Evolutionary conservation across 768 basidiomycete species (phyloP).

Genomic region (Auriscalpium microsporum): DNA sequence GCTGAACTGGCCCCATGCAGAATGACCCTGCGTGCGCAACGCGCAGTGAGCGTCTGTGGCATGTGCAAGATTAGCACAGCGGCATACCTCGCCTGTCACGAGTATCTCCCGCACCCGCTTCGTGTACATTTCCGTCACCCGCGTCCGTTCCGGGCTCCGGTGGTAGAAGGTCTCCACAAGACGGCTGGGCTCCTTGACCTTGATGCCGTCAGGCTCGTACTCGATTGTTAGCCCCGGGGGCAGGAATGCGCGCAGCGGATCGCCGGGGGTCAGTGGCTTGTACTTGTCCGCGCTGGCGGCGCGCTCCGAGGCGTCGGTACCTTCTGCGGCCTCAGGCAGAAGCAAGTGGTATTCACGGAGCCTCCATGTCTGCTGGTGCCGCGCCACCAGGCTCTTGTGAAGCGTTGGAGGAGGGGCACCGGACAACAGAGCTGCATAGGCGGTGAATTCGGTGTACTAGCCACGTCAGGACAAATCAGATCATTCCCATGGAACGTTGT

Average conservation of each 20-base stretch:
- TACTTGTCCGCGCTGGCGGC: conserved; percentile 2
- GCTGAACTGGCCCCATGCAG: conserved; percentile 84
- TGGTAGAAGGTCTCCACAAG: conserved; percentile 22
- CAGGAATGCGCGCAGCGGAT: conserved; percentile 55
- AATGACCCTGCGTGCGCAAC: conserved; percentile 58
- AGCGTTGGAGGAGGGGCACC: conserved; percentile 58
- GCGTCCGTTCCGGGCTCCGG: conserved; percentile 4
- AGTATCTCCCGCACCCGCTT: conserved; percentile 48
- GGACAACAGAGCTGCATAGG: conserved; percentile 69
- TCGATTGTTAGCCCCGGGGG: conserved; percentile 42
- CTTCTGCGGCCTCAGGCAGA: conserved; percentile 20
- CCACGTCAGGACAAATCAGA: not conserved
- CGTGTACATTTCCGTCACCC: conserved; percentile 12
- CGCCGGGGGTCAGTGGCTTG: conserved; percentile 42
- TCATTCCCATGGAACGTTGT: not conserved
- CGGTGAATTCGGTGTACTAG: conserved; percentile 78
- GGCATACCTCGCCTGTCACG: conserved; percentile 60
- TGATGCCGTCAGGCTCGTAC: conserved; percentile 40
- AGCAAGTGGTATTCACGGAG: conserved; percentile 66
- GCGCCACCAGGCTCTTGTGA: conserved; percentile 67
- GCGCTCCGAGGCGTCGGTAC: conserved; percentile 19
- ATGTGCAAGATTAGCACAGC: not conserved
- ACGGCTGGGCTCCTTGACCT: conserved; percentile 37
- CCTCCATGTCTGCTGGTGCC: conserved; percentile 88
- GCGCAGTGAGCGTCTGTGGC: not conserved